Conservation (phyloP, 2,329 filamentous ascomycete genomes). For the Escovopsis sp. region DNA sequence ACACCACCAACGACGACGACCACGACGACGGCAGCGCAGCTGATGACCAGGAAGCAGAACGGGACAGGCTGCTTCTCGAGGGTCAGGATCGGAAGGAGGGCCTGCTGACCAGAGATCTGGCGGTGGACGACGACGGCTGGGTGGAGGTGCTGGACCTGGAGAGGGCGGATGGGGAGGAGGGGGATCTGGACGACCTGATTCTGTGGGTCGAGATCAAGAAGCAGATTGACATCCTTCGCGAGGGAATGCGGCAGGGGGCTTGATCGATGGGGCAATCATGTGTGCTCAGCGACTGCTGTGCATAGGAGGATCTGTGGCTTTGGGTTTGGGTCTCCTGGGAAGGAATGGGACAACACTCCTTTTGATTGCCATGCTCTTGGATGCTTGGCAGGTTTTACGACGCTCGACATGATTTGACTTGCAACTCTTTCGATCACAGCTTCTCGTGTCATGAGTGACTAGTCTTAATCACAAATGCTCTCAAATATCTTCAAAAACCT, state of each 20-base stretch:
- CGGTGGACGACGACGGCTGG: slow-evolving; percentile 21
- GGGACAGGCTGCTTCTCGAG: neutral
- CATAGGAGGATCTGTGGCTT: too few species aligned
- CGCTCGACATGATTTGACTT: too few species aligned
- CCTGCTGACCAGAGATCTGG: slow-evolving; percentile 13
- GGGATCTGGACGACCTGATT: slow-evolving; percentile 33
- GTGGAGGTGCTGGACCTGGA: slow-evolving; percentile 16
- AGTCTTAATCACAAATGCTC: too few species aligned
- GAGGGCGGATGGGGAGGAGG: slow-evolving; percentile 16
- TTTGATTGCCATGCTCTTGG: too few species aligned
- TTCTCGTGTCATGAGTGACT: too few species aligned
- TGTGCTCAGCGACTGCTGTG: too few species aligned
- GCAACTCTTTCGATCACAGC: too few species aligned
- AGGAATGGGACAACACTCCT: too few species aligned
- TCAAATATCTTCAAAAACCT: too few species aligned
- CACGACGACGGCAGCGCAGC: slow-evolving; percentile 26
- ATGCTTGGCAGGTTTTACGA: too few species aligned
- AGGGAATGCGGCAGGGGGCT: slow-evolving; percentile 34
- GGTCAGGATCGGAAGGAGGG: too few species aligned
- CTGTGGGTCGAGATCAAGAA: slow-evolving; percentile 50
- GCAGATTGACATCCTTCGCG: slow-evolving; percentile 44
- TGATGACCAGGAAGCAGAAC: slow-evolving; percentile 20
- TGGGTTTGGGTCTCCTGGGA: too few species aligned
- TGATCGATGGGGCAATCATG: neutral
- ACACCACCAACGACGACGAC: slow-evolving; percentile 5